Conservation (phyloP, 352 stramenopile genomes). For the Phytopythium vexans region DNA sequence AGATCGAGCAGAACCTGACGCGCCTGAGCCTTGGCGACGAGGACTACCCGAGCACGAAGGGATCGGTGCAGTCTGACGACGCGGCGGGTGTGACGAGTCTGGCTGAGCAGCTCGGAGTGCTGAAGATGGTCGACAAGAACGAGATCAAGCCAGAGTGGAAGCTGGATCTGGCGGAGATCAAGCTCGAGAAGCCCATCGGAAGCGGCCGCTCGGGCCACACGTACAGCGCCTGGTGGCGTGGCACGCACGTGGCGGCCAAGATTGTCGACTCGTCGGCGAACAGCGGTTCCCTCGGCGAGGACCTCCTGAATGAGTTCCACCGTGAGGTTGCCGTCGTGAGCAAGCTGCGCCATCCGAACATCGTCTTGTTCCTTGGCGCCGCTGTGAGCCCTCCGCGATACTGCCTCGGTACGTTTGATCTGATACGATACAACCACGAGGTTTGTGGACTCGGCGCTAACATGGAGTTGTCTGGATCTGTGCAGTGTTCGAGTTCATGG, state of each 20-base stretch:
- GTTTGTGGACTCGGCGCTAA: neutral
- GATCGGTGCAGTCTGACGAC: slow-evolving; percentile 11
- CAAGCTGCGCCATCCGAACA: slow-evolving; percentile 84
- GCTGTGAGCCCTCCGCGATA: slow-evolving; percentile 77
- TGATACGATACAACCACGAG: neutral
- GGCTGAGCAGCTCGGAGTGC: slow-evolving; percentile 66
- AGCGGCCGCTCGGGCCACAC: slow-evolving; percentile 75
- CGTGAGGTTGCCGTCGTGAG: slow-evolving; percentile 82
- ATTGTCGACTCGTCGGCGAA: slow-evolving; percentile 75
- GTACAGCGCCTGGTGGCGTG: slow-evolving; percentile 78
- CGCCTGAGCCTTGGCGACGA: slow-evolving; percentile 57
- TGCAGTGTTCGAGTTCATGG: slow-evolving; percentile 86
- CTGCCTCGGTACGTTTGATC: slow-evolving; percentile 56
- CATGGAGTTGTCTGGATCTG: neutral
- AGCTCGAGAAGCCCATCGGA: slow-evolving; percentile 63
- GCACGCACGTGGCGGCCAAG: slow-evolving; percentile 77
- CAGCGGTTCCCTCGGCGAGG: slow-evolving; percentile 58
- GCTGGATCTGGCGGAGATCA: slow-evolving; percentile 69
- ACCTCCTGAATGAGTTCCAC: slow-evolving; percentile 84
- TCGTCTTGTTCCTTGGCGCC: slow-evolving; percentile 82
- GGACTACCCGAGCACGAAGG: slow-evolving; percentile 14
- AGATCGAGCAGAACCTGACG: slow-evolving; percentile 73
- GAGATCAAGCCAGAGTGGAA: slow-evolving; percentile 85
- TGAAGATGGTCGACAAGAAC: slow-evolving; percentile 84
- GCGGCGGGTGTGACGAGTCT: slow-evolving; percentile 30